Evolutionary conservation across 2,329 filamentous ascomycete species (phyloP).

Genomic region (Xylariaceae sp.): DNA sequence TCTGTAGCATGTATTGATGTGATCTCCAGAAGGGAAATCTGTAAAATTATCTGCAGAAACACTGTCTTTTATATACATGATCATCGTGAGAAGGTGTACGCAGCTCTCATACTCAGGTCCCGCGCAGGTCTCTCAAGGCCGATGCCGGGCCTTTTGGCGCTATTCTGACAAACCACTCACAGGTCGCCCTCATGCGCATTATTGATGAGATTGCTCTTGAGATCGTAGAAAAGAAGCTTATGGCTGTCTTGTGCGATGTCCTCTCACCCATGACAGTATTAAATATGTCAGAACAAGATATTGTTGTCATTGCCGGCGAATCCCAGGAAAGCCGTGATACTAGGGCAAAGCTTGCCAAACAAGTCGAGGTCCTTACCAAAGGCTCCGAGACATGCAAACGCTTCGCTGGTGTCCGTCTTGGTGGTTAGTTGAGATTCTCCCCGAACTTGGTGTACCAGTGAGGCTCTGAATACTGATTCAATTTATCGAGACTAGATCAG

Average conservation of each 20-base stretch:
- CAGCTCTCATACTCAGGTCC: too few relatives aligned
- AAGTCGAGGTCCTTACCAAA: conserved; percentile 8
- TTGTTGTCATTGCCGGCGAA: conserved; percentile 8
- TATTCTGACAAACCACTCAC: neutral
- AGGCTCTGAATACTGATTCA: too few relatives aligned
- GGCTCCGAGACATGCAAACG: conserved; percentile 10
- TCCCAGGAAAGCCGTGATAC: neutral
- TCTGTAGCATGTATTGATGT: too few relatives aligned
- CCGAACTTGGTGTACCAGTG: too few relatives aligned
- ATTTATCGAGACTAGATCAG: too few relatives aligned
- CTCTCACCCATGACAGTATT: conserved; percentile 36
- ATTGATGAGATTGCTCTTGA: conserved; percentile 40
- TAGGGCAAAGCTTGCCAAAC: conserved; percentile 3
- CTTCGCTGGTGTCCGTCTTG: conserved; percentile 6
- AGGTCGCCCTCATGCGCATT: conserved; percentile 41
- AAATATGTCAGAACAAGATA: conserved; percentile 4
- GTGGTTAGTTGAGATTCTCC: too few relatives aligned
- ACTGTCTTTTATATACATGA: too few relatives aligned
- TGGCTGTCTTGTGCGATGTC: conserved; percentile 33
- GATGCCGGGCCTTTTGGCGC: too few relatives aligned
- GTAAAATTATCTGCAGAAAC: too few relatives aligned
- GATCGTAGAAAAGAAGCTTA: conserved; percentile 38
- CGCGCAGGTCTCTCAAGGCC: too few relatives aligned
- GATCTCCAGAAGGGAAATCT: too few relatives aligned
- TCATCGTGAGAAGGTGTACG: too few relatives aligned